phyloP scores from a whole-genome alignment of 495 filamentous ascomycete genomes.

The Saxophila tyrrhenica region DNA sequence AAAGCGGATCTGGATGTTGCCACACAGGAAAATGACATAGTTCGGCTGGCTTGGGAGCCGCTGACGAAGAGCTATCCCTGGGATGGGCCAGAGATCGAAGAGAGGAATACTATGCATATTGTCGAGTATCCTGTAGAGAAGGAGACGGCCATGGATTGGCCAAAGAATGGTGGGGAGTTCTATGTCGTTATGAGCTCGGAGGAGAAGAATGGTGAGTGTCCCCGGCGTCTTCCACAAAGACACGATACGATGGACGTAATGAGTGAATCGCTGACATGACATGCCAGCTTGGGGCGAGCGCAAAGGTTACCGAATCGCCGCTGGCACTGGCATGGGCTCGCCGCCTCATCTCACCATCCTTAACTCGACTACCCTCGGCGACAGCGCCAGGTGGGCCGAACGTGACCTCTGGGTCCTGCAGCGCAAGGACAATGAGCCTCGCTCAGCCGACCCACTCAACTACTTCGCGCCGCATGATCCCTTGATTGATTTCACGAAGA shows the following conservation, averaged over 20 bases:
- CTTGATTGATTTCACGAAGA: constrained; percentile 43
- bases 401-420: constrained; percentile 41
- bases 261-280: too few relatives aligned
- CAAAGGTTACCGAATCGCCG: constrained; percentile 44
- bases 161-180: constrained; percentile 38
- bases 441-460: constrained; percentile 37
- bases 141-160: constrained; percentile 45
- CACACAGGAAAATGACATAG: constrained; percentile 37
- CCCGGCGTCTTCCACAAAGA: too few relatives aligned
- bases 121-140: constrained; percentile 33
- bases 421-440: constrained; percentile 45
- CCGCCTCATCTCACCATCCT: constrained; percentile 35
- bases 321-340: constrained; percentile 22
- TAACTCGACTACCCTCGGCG: constrained; percentile 37
- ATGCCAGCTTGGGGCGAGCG: constrained; percentile 40
- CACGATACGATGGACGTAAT: too few relatives aligned
- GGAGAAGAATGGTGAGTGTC: constrained; percentile 34
- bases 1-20: constrained; percentile 46
- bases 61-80: constrained; percentile 34
- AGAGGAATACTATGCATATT: constrained; percentile 45
- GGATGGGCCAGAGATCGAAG: constrained; percentile 31
- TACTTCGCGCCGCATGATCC: constrained; percentile 38
- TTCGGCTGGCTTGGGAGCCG: constrained; percentile 23
- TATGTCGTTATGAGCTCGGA: constrained; percentile 44
- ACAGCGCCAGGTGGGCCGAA: constrained; percentile 38